A percentile compares a stretch with the other conserved stretches of the same genome.
phyloP scores from a whole-genome alignment of 257 asterid genomes.

The Gentiana dahurica region DNA sequence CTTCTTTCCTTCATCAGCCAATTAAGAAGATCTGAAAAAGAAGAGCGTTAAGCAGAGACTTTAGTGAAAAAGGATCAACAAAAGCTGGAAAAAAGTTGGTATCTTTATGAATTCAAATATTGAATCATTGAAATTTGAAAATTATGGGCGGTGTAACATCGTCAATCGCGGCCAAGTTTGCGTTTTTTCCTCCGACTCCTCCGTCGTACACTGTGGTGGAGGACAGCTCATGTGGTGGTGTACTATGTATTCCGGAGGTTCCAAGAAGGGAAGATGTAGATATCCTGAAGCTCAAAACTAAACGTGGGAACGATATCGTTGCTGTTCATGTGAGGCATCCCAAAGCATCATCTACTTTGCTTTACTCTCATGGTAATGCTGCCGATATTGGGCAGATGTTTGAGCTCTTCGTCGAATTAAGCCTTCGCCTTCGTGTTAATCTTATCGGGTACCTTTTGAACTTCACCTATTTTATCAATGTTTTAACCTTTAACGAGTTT shows the following conservation, averaged over 20 bases:
- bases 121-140: slow-evolving; percentile 4
- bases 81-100: slow-evolving; percentile 13
- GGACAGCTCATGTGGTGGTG: slow-evolving; percentile 45
- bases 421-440: slow-evolving; percentile 84
- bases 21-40: slow-evolving; percentile 20
- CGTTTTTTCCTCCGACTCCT: slow-evolving; percentile 91
- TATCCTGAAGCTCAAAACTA: slow-evolving; percentile 71
- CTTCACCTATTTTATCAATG: neutral
- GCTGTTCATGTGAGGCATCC: slow-evolving; percentile 83
- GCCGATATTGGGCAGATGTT: slow-evolving; percentile 99
- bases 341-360: slow-evolving; percentile 75
- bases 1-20: neutral
- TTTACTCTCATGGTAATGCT: slow-evolving; percentile 96
- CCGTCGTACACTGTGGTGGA: slow-evolving; percentile 86
- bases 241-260: slow-evolving; percentile 64
- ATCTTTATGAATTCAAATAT: slow-evolving; percentile 32
- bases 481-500: slow-evolving; percentile 4
- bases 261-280: slow-evolving; percentile 73
- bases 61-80: neutral
- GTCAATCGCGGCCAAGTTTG: slow-evolving; percentile 96
- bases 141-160: slow-evolving; percentile 95
- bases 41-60: neutral
- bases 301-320: slow-evolving; percentile 81
- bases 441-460: slow-evolving; percentile 56
- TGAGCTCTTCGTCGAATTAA: slow-evolving; percentile 91